Conservation (phyloP, 805 yeast genomes). For the Saturnispora galanensis region DNA sequence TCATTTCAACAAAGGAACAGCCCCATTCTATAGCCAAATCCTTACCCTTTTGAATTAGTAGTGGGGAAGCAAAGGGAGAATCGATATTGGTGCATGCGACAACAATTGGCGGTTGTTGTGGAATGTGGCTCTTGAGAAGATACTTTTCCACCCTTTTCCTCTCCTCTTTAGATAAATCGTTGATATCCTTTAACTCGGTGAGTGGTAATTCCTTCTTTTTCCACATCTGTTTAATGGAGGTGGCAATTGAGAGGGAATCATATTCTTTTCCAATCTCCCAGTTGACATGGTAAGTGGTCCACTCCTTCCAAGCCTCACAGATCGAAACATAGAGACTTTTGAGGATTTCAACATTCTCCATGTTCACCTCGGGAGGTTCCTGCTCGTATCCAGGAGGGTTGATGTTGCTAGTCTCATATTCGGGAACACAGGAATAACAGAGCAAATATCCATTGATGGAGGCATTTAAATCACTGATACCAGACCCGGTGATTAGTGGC, state of each 20-base stretch:
- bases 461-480: slow-evolving; percentile 70
- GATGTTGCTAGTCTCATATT: slow-evolving; percentile 27
- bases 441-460: slow-evolving; percentile 65
- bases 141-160: slow-evolving; percentile 4
- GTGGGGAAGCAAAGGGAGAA: slow-evolving; percentile 51
- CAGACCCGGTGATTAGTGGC: slow-evolving; percentile 65
- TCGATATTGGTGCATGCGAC: slow-evolving; percentile 55
- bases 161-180: background rate
- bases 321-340: slow-evolving; percentile 46
- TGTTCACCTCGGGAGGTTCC: background rate
- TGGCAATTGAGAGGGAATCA: slow-evolving; percentile 52
- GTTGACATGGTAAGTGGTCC: slow-evolving; percentile 38
- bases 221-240: slow-evolving; percentile 52
- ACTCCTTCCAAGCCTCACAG: slow-evolving; percentile 69
- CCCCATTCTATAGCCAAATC: slow-evolving; percentile 51
- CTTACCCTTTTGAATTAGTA: slow-evolving; percentile 47
- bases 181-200: slow-evolving; percentile 1
- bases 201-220: slow-evolving; percentile 24
- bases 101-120: slow-evolving; percentile 49
- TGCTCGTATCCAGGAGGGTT: slow-evolving; percentile 14
- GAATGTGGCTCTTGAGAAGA: background rate
- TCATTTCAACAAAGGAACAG: slow-evolving; percentile 56
- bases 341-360: slow-evolving; percentile 26
- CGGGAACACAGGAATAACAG: slow-evolving; percentile 62
- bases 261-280: slow-evolving; percentile 61